Evolutionary conservation across 345 rosid species (phyloP).

Genomic region (Citrus sp.): DNA sequence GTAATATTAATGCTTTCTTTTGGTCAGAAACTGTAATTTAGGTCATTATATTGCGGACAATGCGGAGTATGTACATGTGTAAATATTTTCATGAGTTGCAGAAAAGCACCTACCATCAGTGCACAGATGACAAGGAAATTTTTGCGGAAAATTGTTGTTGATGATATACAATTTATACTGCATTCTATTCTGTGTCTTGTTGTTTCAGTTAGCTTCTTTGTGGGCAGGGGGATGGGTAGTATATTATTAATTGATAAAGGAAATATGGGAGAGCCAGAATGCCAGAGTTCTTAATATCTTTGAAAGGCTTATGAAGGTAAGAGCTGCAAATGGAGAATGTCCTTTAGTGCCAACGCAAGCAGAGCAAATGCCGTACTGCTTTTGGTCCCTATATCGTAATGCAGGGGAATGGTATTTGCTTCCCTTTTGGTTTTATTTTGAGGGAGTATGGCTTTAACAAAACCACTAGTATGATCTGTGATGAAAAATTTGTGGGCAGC

Average conservation of each 20-base stretch:
- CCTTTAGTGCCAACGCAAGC: background rate
- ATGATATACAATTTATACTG: background rate
- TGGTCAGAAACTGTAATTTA: slow-evolving; percentile 3
- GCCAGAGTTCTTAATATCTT: too few relatives aligned
- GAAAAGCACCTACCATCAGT: background rate
- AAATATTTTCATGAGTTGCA: background rate
- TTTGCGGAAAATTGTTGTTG: background rate
- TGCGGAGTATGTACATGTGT: background rate
- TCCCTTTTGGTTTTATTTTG: too few relatives aligned
- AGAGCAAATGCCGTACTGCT: background rate
- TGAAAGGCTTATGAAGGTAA: too few relatives aligned
- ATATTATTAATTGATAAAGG: background rate
- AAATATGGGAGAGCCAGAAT: background rate
- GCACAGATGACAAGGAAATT: background rate
- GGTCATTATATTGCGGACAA: background rate
- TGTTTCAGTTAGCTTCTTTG: background rate
- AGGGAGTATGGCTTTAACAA: too few relatives aligned
- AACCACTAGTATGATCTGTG: too few relatives aligned
- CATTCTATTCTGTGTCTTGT: background rate
- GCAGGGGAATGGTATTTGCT: too few relatives aligned
- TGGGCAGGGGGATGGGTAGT: background rate
- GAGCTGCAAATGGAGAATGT: too few relatives aligned
- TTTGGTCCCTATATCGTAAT: background rate
- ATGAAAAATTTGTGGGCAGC: too few relatives aligned
- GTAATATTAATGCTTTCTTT: background rate